Conservation (phyloP, 2,329 filamentous ascomycete genomes). For the Phialophora tarda region DNA sequence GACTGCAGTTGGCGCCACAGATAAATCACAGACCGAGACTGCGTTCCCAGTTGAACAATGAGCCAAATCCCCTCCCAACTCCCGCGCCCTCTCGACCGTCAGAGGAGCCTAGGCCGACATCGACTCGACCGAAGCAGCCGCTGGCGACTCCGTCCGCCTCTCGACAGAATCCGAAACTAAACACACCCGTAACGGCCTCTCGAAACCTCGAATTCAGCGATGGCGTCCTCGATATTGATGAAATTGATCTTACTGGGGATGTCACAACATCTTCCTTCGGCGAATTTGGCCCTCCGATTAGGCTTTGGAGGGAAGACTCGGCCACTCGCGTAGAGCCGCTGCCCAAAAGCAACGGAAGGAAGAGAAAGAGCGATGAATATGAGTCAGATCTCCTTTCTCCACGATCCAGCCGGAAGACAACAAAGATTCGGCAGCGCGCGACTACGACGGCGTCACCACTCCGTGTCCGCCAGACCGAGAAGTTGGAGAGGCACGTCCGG, state of each 20-base stretch:
- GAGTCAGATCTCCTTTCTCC: slow-evolving; percentile 30
- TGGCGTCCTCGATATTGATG: slow-evolving; percentile 48
- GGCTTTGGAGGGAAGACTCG: slow-evolving; percentile 53
- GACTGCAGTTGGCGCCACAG: slow-evolving; percentile 50
- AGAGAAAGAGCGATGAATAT: slow-evolving; percentile 58
- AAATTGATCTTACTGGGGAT: slow-evolving; percentile 47
- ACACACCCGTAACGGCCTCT: slow-evolving; percentile 23
- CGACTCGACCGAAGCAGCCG: slow-evolving; percentile 19
- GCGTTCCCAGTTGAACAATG: slow-evolving; percentile 36
- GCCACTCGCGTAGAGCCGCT: slow-evolving; percentile 47
- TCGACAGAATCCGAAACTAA: slow-evolving; percentile 19
- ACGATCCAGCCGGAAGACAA: slow-evolving; percentile 18
- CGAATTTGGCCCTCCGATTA: slow-evolving; percentile 49
- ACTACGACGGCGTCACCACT: slow-evolving; percentile 6
- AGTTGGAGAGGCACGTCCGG: not conserved
- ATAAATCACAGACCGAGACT: slow-evolving; percentile 50
- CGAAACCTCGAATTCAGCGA: slow-evolving; percentile 31
- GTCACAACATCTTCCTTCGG: slow-evolving; percentile 49
- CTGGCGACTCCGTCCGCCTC: slow-evolving; percentile 37
- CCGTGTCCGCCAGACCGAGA: slow-evolving; percentile 13
- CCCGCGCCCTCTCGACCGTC: slow-evolving; percentile 33
- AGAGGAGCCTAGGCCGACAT: slow-evolving; percentile 19
- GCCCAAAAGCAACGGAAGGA: slow-evolving; percentile 50
- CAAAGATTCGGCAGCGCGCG: slow-evolving; percentile 17
- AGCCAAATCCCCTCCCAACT: slow-evolving; percentile 31